These are phyloP conservation scores for Cystobasidium tubakii DNA, from an alignment of 768 basidiomycete species.

Conservation along the genomic window DNA sequence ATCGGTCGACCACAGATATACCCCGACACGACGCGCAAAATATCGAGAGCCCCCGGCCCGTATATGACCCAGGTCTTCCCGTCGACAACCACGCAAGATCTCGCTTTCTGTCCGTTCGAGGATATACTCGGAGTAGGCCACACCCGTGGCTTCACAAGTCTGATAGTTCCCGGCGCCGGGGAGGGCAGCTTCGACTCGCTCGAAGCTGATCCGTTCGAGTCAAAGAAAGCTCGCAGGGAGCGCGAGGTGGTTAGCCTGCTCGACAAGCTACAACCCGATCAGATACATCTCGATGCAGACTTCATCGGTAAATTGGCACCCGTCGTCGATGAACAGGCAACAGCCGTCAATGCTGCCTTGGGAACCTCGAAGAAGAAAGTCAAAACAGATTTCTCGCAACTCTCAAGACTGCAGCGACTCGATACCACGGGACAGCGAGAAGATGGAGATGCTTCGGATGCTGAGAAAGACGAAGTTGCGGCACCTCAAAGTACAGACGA, in stretches of 20 bases:
- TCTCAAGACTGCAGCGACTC: neutral
- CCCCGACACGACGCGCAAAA: conserved; percentile 45
- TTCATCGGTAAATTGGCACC: conserved; percentile 48
- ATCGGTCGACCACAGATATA: too few relatives aligned
- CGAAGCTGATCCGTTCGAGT: conserved; percentile 93
- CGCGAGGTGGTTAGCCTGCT: conserved; percentile 81
- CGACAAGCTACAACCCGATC: conserved; percentile 91
- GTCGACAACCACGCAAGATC: conserved; percentile 64
- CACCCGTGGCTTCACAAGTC: conserved; percentile 66
- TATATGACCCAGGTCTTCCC: conserved; percentile 85
- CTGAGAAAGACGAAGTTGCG: conserved; percentile 45
- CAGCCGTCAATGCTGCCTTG: conserved; percentile 55
- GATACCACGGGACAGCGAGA: conserved; percentile 44
- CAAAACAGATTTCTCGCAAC: neutral
- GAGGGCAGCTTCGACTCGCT: conserved; percentile 90
- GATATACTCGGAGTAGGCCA: conserved; percentile 76
- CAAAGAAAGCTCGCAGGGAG: conserved; percentile 71
- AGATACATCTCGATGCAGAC: conserved; percentile 63
- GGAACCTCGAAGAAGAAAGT: neutral
- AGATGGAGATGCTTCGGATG: conserved; percentile 46
- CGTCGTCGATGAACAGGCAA: conserved; percentile 52
- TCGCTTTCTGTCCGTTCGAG: conserved; percentile 83
- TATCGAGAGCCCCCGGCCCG: conserved; percentile 54
- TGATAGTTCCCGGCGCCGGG: conserved; percentile 85
- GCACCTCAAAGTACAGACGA: conserved; percentile 53